phyloP scores from a whole-genome alignment of 179 eudicot species.

The Corrigiola litoralis region DNA sequence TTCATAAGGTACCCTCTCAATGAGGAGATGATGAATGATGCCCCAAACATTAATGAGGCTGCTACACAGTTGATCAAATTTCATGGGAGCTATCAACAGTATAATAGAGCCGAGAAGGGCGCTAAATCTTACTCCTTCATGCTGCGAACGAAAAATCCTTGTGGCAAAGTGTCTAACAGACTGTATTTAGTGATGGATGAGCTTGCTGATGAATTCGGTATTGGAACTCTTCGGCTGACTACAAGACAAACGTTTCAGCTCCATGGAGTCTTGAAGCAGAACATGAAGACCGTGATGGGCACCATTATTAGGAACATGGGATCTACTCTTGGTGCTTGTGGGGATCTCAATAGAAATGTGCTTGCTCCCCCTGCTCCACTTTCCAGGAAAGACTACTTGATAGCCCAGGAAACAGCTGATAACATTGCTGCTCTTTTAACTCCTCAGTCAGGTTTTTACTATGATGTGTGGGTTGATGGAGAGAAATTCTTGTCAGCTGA shows the following conservation, averaged over 20 bases:
- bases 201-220: slow-evolving; percentile 93
- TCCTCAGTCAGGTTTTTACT: slow-evolving; percentile 97
- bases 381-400: slow-evolving; percentile 72
- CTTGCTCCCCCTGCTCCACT: slow-evolving; percentile 98
- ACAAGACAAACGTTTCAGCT: slow-evolving; percentile 98
- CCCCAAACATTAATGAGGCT: slow-evolving; percentile 79
- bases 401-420: slow-evolving; percentile 90
- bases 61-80: slow-evolving; percentile 93
- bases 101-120: slow-evolving; percentile 77
- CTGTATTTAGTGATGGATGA: slow-evolving; percentile 96
- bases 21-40: slow-evolving; percentile 81
- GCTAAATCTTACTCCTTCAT: slow-evolving; percentile 80
- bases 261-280: slow-evolving; percentile 87
- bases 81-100: slow-evolving; percentile 93
- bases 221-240: slow-evolving; percentile 89
- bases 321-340: slow-evolving; percentile 98
- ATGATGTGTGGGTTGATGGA: slow-evolving; percentile 99
- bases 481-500: slow-evolving; percentile 90
- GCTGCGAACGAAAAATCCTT: slow-evolving; percentile 98
- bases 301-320: slow-evolving; percentile 85
- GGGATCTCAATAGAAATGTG: slow-evolving; percentile 94
- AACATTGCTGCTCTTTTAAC: slow-evolving; percentile 87
- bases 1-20: slow-evolving; percentile 92
- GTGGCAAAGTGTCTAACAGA: slow-evolving; percentile 84
- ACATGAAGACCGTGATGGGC: slow-evolving; percentile 94